Conservation (phyloP, 331 rosid species). For the Acacia concinna region DNA sequence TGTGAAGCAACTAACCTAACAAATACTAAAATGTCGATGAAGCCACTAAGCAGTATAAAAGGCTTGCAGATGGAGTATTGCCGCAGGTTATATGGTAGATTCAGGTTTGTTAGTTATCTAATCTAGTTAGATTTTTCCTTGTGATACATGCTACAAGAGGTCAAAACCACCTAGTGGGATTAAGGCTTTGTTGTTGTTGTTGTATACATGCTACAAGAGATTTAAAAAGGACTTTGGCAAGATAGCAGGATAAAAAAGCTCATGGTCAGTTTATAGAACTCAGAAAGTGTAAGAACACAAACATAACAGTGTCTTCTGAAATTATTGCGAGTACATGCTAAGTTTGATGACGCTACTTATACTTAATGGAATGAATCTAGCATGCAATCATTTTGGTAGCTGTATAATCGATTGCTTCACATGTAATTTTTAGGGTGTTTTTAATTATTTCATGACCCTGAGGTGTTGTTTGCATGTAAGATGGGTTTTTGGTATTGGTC, state of each 20-base stretch:
- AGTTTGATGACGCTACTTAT: background rate
- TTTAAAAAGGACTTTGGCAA: background rate
- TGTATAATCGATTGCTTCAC: background rate
- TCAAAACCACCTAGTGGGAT: too few species aligned
- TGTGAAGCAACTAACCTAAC: background rate
- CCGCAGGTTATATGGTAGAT: background rate
- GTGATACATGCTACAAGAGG: background rate
- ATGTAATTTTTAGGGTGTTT: background rate
- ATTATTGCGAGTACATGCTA: conserved; percentile 13
- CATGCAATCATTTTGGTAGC: background rate
- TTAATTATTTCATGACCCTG: background rate
- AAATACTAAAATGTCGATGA: background rate
- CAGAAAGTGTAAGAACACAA: conserved; percentile 1
- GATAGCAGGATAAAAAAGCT: background rate
- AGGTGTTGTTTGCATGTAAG: background rate
- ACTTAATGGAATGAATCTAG: background rate
- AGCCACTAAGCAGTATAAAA: background rate
- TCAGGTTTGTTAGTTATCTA: background rate
- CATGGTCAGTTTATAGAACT: background rate
- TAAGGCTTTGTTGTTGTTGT: too few species aligned
- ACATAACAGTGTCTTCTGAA: background rate
- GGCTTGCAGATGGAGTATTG: background rate
- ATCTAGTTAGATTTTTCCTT: background rate
- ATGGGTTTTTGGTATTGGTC: conserved; percentile 4
- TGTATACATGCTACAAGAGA: background rate